Conservation (phyloP, 2,329 filamentous ascomycete species). For the Aspergillus sp. region DNA sequence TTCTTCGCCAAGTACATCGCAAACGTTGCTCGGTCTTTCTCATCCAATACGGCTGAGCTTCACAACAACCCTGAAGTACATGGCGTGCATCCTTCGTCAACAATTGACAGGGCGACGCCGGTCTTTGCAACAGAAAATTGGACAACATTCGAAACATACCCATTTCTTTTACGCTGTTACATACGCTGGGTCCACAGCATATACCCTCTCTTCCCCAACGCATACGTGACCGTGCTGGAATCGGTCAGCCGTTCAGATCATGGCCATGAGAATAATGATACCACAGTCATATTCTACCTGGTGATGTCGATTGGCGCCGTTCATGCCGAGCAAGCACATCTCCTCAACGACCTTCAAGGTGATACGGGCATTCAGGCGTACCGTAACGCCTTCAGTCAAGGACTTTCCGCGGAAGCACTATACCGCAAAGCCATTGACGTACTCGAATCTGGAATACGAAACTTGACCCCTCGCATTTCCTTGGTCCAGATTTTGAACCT, state of each 20-base stretch:
- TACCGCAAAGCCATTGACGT: constrained; percentile 2
- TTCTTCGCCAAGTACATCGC: constrained; percentile 5
- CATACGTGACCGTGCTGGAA: neutral
- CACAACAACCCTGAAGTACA: neutral
- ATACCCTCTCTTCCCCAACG: neutral
- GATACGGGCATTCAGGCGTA: neutral
- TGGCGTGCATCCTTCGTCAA: neutral
- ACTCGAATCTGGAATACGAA: neutral
- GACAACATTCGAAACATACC: neutral
- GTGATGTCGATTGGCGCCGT: constrained; percentile 1
- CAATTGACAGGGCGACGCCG: neutral
- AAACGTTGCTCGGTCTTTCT: neutral
- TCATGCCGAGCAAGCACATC: neutral
- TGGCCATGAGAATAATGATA: neutral
- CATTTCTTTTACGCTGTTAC: constrained; percentile 3
- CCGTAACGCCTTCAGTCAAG: neutral
- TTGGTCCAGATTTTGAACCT: constrained; percentile 2
- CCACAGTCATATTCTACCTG: constrained; percentile 1
- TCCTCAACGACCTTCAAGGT: neutral
- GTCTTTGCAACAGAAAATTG: neutral
- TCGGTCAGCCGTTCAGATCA: neutral
- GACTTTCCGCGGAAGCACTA: neutral
- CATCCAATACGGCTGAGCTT: neutral
- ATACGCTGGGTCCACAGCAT: constrained; percentile 2
- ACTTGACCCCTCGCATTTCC: neutral